phyloP scores from a whole-genome alignment of 495 filamentous ascomycete species.

The Bacidia gigantensis region DNA sequence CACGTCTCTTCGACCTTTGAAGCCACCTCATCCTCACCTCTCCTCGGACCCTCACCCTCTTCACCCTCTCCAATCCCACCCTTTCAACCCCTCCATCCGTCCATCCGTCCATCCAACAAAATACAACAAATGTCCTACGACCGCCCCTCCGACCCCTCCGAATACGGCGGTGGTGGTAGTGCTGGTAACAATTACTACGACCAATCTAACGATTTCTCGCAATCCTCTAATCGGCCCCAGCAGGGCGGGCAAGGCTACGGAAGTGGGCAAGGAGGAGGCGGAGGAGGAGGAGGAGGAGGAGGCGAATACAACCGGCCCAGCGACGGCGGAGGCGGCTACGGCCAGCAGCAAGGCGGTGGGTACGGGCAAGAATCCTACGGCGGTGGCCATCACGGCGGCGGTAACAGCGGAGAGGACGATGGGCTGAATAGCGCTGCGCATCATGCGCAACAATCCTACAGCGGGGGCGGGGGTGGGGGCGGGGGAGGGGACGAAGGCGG shows the following conservation, averaged over 20 bases:
- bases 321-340: not conserved
- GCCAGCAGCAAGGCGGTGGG: not conserved
- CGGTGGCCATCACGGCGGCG: constrained; percentile 5
- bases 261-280: not conserved
- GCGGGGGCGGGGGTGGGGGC: constrained; percentile 11
- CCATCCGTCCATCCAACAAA: too few species aligned
- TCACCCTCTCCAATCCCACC: not conserved
- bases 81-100: too few species aligned
- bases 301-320: constrained; percentile 6
- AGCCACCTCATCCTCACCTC: not conserved
- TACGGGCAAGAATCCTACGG: constrained; percentile 10
- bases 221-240: not conserved
- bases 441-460: constrained; percentile 30
- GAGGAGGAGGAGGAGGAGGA: not conserved
- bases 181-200: constrained; percentile 12
- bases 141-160: constrained; percentile 12
- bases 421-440: constrained; percentile 34
- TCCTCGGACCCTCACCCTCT: not conserved
- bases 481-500: not conserved
- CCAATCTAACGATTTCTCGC: not conserved
- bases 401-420: constrained; percentile 20
- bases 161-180: constrained; percentile 9
- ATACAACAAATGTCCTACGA: constrained; percentile 21
- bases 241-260: not conserved
- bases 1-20: not conserved